Percentiles rank a stretch among this genome's conserved stretches.
Conservation (phyloP, 2,329 filamentous ascomycete genomes). For the Colletotrichum sp. region DNA sequence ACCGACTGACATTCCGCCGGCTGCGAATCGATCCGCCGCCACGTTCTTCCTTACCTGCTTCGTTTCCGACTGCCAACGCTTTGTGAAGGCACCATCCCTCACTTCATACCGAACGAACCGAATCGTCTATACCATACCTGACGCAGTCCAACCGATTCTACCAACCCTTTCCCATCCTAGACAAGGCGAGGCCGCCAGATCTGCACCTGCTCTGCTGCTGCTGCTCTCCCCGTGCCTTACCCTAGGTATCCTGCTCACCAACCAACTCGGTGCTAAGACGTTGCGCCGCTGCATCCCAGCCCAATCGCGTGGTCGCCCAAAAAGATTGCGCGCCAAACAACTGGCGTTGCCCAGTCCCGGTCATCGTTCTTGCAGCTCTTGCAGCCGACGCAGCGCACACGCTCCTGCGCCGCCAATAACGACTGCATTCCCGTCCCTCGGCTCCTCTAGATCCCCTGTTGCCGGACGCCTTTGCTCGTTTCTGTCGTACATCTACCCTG, state of each 20-base stretch:
- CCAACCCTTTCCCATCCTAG: neutral
- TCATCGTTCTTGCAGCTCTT: neutral
- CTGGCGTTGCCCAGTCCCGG: neutral
- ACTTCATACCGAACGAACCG: neutral
- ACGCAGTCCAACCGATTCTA: neutral
- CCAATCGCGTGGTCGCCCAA: slow-evolving; percentile 3
- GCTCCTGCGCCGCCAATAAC: slow-evolving; percentile 18
- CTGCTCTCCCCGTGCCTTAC: neutral
- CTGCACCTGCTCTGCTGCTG: neutral
- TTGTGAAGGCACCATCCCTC: neutral
- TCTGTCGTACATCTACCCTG: neutral
- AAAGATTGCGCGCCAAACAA: slow-evolving; percentile 5
- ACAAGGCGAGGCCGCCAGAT: neutral
- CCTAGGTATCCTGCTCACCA: neutral
- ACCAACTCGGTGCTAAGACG: neutral
- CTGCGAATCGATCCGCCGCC: slow-evolving; percentile 12
- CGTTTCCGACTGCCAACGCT: neutral
- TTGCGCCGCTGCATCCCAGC: slow-evolving; percentile 7
- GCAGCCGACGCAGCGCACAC: slow-evolving; percentile 6
- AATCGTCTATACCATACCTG: neutral
- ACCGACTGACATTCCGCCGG: slow-evolving; percentile 7
- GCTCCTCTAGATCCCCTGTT: slow-evolving; percentile 11
- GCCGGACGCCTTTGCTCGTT: neutral
- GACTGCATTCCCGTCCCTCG: slow-evolving; percentile 14
- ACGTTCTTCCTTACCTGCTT: neutral